Evolutionary conservation across 345 rosid species (phyloP).

Genomic region (Limnanthes douglasii): DNA sequence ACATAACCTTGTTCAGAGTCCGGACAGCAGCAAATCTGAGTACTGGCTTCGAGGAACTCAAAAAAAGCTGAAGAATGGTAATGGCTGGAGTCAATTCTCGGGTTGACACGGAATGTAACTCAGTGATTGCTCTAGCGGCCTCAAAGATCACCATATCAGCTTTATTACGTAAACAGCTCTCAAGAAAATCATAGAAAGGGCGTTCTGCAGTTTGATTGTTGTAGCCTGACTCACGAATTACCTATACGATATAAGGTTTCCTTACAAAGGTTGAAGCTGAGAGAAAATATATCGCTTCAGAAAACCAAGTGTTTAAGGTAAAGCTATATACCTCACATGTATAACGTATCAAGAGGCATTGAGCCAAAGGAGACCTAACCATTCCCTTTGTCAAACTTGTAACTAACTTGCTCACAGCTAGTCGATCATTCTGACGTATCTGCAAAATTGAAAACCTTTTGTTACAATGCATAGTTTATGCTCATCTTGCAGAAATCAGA

Average conservation of each 20-base stretch:
- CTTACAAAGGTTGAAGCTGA: no score
- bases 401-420: slow-evolving; percentile 88
- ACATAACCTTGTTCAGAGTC: slow-evolving; percentile 75
- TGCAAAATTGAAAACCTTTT: no score
- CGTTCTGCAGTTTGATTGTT: slow-evolving; percentile 76
- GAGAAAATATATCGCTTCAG: no score
- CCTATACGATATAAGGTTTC: slow-evolving; percentile 36
- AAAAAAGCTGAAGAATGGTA: slow-evolving; percentile 91
- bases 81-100: slow-evolving; percentile 95
- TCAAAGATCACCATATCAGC: slow-evolving; percentile 98
- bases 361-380: slow-evolving; percentile 93
- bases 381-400: slow-evolving; percentile 83
- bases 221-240: slow-evolving; percentile 66
- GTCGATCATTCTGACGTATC: slow-evolving; percentile 88
- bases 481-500: no score
- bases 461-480: no score
- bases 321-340: slow-evolving; percentile 59
- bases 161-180: slow-evolving; percentile 91
- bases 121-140: slow-evolving; percentile 99
- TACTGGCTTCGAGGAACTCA: slow-evolving; percentile 95
- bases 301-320: background rate
- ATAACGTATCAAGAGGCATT: slow-evolving; percentile 89
- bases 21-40: slow-evolving; percentile 98
- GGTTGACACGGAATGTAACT: slow-evolving; percentile 82
- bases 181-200: slow-evolving; percentile 93